These are phyloP conservation scores for Cylindrodendrum hubeiense DNA, from an alignment of 2,329 filamentous ascomycete species.

Conservation along the genomic window DNA sequence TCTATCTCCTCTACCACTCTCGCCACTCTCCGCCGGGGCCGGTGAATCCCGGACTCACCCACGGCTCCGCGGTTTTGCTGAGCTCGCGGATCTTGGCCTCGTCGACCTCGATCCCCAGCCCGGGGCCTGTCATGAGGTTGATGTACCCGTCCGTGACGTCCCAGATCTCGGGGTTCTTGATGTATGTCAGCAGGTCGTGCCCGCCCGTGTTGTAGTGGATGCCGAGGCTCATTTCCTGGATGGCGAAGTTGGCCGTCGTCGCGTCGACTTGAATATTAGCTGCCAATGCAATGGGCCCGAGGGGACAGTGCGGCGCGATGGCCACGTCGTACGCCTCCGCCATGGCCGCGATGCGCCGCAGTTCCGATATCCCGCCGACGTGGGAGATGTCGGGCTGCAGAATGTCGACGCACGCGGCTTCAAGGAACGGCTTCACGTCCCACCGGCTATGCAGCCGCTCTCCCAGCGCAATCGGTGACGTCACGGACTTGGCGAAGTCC, in stretches of 20 bases:
- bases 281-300: conserved; percentile 80
- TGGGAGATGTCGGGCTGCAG: conserved; percentile 81
- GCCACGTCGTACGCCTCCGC: conserved; percentile 80
- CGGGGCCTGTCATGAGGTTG: conserved; percentile 68
- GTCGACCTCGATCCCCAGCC: conserved; percentile 78
- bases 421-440: conserved; percentile 80
- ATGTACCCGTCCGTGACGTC: conserved; percentile 76
- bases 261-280: conserved; percentile 77
- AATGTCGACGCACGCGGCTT: conserved; percentile 76
- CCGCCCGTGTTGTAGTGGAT: conserved; percentile 83
- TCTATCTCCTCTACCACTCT: conserved; percentile 15
- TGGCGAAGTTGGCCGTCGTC: conserved; percentile 73
- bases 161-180: conserved; percentile 74
- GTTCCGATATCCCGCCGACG: conserved; percentile 79
- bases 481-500: conserved; percentile 44
- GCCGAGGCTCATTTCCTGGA: conserved; percentile 83
- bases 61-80: conserved; percentile 69
- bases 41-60: conserved; percentile 56
- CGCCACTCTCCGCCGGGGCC: conserved; percentile 27
- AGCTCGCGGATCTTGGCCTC: conserved; percentile 75
- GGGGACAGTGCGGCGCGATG: conserved; percentile 79
- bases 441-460: conserved; percentile 79
- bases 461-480: conserved; percentile 77
- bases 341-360: conserved; percentile 77
- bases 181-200: conserved; percentile 75